Evolutionary conservation across 192 early-diverging fungal genomes (phyloP), one percentile per base, ranked within the genome.

Genomic region (Coemansia sp.): DNA sequence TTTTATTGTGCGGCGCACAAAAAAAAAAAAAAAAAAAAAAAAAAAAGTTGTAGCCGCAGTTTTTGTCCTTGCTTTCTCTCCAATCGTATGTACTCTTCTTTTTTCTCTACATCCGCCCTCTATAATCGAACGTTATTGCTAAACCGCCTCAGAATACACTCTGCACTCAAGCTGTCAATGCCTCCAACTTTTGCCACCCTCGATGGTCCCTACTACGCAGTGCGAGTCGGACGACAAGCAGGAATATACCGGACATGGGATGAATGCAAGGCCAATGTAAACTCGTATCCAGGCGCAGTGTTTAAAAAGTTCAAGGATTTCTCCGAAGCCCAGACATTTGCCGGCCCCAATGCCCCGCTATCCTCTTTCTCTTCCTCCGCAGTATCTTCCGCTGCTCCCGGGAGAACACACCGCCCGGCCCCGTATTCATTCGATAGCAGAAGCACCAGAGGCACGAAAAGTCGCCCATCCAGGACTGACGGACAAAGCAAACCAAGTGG

Each of bases 261-360:
- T 13, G 89, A 89, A 47, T 92, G 90, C 67, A 73, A 89, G 41
- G 63, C 71, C 21, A 68, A 86, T 35, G 78, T 86, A 5, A 68
- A 76, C 21, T 78, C 83, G 0, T 88, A 78, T 43, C 64, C 80
- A 12, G 76, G 86, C 26, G 88, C 88, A 31, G 61, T 67, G 55
- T 90, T 72, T 69, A 91, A 90, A 72, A 85, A 85, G 70, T 93
- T 92, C 66, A 61, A 61, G 6, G 76, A 70, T 9, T 26, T 41
- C 3, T 66, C 67, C n/a, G 87, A 89, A 11, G 91, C 91, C 3
- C 66, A 77, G 10, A 48, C 59, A 2, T 88, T 88, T 77, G 72
- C 83, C n/a, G 57, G 66, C 13, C 65, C 52, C 10, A 11, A 55
- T 7, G 28, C 52, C 4, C 14, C 52, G 0, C 2, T 55, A 60